Evolutionary conservation across 345 rosid genomes (phyloP).

Genomic region (Balakata baccata): DNA sequence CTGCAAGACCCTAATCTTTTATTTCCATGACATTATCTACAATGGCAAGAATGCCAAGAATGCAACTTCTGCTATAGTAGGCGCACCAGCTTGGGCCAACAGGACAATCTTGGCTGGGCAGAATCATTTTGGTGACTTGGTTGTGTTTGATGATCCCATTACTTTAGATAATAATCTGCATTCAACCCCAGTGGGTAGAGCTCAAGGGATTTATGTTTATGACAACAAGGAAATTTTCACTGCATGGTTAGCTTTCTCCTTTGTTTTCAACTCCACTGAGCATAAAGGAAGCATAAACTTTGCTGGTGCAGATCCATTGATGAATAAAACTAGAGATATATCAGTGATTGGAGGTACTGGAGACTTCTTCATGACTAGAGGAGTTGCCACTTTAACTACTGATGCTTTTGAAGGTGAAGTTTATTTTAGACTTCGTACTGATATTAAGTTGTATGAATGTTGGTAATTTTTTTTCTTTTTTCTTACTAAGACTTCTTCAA

Average conservation of each 20-base stretch:
- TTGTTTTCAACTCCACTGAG: conserved; percentile 59
- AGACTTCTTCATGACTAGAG: conserved; percentile 82
- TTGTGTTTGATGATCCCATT: conserved; percentile 38
- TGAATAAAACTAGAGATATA: conserved; percentile 63
- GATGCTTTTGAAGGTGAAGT: conserved; percentile 53
- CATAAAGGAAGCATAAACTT: conserved; percentile 59
- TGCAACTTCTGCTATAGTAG: conserved; percentile 34
- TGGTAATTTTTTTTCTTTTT: conserved; percentile 17
- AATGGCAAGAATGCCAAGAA: conserved; percentile 37
- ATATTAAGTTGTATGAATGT: conserved; percentile 52
- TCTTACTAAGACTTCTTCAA: no score
- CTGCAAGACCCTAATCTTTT: conserved; percentile 22
- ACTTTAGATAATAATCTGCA: conserved; percentile 31
- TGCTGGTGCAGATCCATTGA: conserved; percentile 61
- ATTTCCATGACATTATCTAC: conserved; percentile 42
- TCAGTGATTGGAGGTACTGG: conserved; percentile 74
- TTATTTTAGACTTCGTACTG: conserved; percentile 59
- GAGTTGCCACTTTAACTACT: conserved; percentile 58
- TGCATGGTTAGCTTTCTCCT: conserved; percentile 53
- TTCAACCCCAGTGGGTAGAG: conserved; percentile 31
- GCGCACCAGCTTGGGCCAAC: conserved; percentile 31
- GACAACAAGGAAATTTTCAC: conserved; percentile 33
- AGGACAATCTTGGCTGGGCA: conserved; percentile 20
- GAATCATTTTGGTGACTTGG: conserved; percentile 37
- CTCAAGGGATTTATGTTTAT: conserved; percentile 35